These are phyloP conservation scores for Aquilaria malaccensis DNA, from an alignment of 345 rosid genomes.

Conservation along the genomic window DNA sequence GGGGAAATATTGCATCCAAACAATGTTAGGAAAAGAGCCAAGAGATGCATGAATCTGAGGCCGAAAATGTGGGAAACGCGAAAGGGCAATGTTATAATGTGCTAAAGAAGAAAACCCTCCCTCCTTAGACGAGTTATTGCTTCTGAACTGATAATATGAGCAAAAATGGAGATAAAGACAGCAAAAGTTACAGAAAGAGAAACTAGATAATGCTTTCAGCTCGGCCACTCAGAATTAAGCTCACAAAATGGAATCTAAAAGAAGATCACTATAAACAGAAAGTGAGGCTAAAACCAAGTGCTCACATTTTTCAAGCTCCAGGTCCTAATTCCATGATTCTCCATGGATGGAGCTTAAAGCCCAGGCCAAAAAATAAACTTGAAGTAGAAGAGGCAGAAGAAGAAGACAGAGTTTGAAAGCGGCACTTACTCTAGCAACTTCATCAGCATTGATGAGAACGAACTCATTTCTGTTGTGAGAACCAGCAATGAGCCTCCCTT, in stretches of 20 bases:
- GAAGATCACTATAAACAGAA: background rate
- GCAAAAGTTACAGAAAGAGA: too few species aligned
- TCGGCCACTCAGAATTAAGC: background rate
- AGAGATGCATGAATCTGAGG: background rate
- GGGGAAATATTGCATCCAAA: conserved; percentile 1
- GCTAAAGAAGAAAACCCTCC: too few species aligned
- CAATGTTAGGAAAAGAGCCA: conserved; percentile 10
- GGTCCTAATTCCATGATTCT: conserved; percentile 1
- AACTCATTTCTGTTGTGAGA: conserved; percentile 92
- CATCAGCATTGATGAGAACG: conserved; percentile 77
- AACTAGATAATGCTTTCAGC: too few species aligned
- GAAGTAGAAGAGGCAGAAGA: background rate
- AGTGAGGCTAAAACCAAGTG: background rate
- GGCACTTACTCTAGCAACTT: conserved; percentile 52
- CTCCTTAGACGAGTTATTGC: too few species aligned
- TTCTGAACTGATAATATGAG: background rate
- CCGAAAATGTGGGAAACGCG: too few species aligned
- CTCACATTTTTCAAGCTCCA: background rate
- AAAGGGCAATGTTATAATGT: too few species aligned
- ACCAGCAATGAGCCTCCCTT: conserved; percentile 84
- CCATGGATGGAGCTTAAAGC: background rate
- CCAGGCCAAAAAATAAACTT: background rate
- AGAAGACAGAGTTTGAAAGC: background rate
- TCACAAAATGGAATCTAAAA: background rate
- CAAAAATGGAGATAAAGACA: too few species aligned